Base-by-base conservation (phyloP, 2,329 filamentous ascomycete genomes). In the Aspergillus calidoustus region DNA sequence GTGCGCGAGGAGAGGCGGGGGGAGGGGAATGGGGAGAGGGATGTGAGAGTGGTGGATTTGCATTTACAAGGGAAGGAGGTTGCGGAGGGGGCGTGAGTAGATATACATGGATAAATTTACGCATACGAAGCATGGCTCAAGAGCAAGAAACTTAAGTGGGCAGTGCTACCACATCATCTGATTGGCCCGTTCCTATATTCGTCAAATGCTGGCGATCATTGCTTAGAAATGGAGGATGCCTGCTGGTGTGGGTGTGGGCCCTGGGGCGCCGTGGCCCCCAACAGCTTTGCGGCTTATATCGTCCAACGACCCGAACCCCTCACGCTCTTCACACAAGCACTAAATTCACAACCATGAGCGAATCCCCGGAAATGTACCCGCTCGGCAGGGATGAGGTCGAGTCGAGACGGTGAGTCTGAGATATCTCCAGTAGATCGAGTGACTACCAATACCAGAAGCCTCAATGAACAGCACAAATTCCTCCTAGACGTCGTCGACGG, bases 1-100 rank as follows among this genome's bases (percentile, higher is more conserved):
- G 55, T 57, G 15, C n/a, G 55, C 1, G 55, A 57, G 55, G 55
- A 52, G 48, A 57, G 28, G 48, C 23, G n/a, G n/a, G 34, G 23
- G 8, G 31, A 30, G 3, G 23, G 38, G 3, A 34, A 46, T 13
- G 25, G 7, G 13, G 54, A 56, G 25, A 46, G 38, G 3, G 55
- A 52, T 13, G 55, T 52, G 23, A 47, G 48, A 9, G 54, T 48
- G 0, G 28, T 56, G 28, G 54, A 56, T 52, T n/a, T 57, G 6
- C 47, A 46, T 11, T 8, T 57, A 48, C 23, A 28, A 48, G 47
- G 44, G 38, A 57, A 57, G 55, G 19, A 44, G 30, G 25, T 57
- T 41, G 25, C 25, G 4, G 25, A 28, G 25, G 25, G 25, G 25
- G 25, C 25, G 25, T 28, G 25, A 28, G 25, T 28, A 7, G 25